A percentile compares a stretch with the other conserved stretches of the same genome.
Evolutionary conservation across 768 basidiomycete genomes (phyloP).

Genomic region (Suillus spraguei): DNA sequence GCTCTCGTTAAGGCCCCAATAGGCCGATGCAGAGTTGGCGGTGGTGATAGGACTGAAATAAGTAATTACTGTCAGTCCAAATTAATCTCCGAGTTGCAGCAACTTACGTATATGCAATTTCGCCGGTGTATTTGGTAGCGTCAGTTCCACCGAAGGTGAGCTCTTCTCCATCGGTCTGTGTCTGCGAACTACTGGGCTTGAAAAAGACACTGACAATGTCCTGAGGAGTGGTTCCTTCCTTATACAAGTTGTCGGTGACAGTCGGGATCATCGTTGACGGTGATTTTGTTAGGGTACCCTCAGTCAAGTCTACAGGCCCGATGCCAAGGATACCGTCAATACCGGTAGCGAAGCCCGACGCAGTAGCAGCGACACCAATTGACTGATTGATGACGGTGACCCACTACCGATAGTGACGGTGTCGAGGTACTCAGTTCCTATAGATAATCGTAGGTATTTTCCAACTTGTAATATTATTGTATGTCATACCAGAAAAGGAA

Average conservation of each 20-base stretch:
- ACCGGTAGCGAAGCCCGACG: background rate
- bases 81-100: background rate
- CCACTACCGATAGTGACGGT: background rate
- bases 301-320: background rate
- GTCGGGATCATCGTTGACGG: conserved; percentile 39
- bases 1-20: conserved; percentile 64
- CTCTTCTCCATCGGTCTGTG: conserved; percentile 33
- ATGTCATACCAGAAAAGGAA: background rate
- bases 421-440: background rate
- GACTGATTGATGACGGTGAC: background rate
- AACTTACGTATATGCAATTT: conserved; percentile 40
- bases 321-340: background rate
- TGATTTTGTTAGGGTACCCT: conserved; percentile 20
- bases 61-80: background rate
- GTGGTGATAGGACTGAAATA: conserved; percentile 29
- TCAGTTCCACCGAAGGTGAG: conserved; percentile 25
- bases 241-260: conserved; percentile 56
- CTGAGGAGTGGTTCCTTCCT: conserved; percentile 36
- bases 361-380: background rate
- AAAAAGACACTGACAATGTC: conserved; percentile 50
- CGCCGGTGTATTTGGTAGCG: conserved; percentile 24
- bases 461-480: background rate
- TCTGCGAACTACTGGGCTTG: conserved; percentile 36
- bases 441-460: background rate
- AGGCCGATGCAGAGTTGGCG: conserved; percentile 46